Base-by-base conservation (phyloP, 2,329 filamentous ascomycete species). In the Curvularia sp. region DNA sequence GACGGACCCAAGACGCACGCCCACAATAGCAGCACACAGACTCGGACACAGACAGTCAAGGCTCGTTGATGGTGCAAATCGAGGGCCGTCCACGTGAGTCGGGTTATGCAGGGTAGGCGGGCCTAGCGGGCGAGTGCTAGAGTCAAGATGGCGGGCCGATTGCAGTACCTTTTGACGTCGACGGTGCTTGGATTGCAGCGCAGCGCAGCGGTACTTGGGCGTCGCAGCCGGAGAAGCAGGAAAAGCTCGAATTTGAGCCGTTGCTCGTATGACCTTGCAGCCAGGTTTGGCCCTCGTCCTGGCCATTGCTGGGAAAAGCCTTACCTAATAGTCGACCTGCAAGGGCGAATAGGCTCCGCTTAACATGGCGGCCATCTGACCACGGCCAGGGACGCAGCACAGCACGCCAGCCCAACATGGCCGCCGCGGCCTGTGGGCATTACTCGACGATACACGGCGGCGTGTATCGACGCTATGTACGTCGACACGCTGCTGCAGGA, bases 261-360 rank as follows among this genome's bases (percentile, higher is more conserved):
- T 58, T 44, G 61, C 59, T 73, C 53, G 73, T 73, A 67, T 65
- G 66, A 74, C 63, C 52, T 61, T 64, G 58, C 47, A 64, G 63
- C 61, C 63, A 57, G 60, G 57, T 64, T 68, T 61, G 62, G 55
- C 35, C 33, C 49, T 65, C 64, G 63, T 71, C 68, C 68, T 68
- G 67, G 63, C 64, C 64, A 60, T 66, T 69, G 53, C 47, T 66
- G 62, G 62, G 63, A 62, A 64, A 53, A 69, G 70, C 48, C 57
- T 76, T 76, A 76, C 69, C 65, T 76, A 76, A 76, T 76, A 70
- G 71, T 64, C 70, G 58, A 48, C 44, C 20, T 38, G 51, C 52
- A 52, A 60, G 64, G 60, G 69, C 72, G 69, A 75, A 75, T 75
- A 65, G 71, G 60, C 69, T 66, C 66, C 68, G 62, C 64, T 67